Base-by-base conservation (phyloP, 2,329 filamentous ascomycete species). In the Penicillium sp. region DNA sequence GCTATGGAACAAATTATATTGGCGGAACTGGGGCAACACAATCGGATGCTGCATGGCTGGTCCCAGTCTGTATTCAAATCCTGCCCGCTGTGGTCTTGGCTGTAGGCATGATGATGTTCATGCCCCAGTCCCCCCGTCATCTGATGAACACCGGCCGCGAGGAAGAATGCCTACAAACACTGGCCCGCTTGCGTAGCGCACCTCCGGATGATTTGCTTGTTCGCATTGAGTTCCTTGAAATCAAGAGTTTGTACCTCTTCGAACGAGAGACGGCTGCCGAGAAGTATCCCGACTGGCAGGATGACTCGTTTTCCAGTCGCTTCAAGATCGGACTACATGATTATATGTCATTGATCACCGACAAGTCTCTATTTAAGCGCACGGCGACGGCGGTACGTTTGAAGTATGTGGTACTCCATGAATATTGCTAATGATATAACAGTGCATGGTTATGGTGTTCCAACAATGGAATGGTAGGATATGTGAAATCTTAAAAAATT, bases 91-190 rank as follows among this genome's bases (percentile, higher is more conserved):
- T 87, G 0, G 62, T 90, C 5, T 82, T 93, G 3, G 83, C 87
- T 15, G 63, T 81, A 9, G 89, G 89, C 38, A 92, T 92, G 82
- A 59, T 73, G 23, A 68, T 89, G 4, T 90, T 90, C 75, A 90
- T 93, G 88, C 90, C 89, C 0, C 91, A 89, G 71, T 88, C 84
- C 0, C 89, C 89, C 0, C 82, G 89, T 63, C 91, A 88, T 85
- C 81, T 93, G 0, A 77, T 89, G 19, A 86, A 91, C 66, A 85
- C 88, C 58, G 79, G 77, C 49, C 84, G 88, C 23, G 88, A 91
- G 66, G 79, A 81, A 0, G 89, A 93, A 70, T 88, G 87, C 0
- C 82, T 85, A 4, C 70, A 73, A 10, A 85, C 86, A 0, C 78
- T 92, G 1, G 84, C 88, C 0, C 78, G 71, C 31, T 83, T 93